Evolutionary conservation across 495 filamentous ascomycete genomes (phyloP).

Genomic region (Neurospora intermedia): DNA sequence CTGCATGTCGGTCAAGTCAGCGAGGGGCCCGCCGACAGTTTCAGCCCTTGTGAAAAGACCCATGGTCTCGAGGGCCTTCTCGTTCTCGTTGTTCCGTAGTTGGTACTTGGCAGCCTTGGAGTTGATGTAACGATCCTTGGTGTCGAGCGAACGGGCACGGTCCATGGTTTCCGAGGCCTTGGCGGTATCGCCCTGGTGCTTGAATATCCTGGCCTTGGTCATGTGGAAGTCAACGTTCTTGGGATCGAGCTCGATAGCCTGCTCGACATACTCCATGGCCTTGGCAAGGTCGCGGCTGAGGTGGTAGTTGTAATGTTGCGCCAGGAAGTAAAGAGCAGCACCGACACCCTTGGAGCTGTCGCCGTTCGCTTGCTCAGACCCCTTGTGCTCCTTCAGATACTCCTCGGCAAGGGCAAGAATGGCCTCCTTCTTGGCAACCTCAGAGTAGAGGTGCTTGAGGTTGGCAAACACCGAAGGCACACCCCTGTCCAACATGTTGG

Average conservation of each 20-base stretch:
- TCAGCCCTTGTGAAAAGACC: conserved; percentile 87
- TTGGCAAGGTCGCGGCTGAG: conserved; percentile 73
- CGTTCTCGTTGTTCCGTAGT: conserved; percentile 82
- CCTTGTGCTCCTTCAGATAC: conserved; percentile 49
- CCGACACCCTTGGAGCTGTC: conserved; percentile 56
- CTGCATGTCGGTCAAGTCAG: conserved; percentile 95
- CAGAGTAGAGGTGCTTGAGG: conserved; percentile 80
- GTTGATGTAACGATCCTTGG: conserved; percentile 93
- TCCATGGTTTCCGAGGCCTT: conserved; percentile 87
- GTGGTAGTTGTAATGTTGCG: conserved; percentile 92
- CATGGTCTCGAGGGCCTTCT: conserved; percentile 76
- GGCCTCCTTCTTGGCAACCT: conserved; percentile 60
- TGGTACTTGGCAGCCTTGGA: conserved; percentile 97
- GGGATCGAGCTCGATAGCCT: conserved; percentile 64
- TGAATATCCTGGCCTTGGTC: conserved; percentile 91
- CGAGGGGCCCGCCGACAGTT: conserved; percentile 73
- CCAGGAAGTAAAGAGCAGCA: conserved; percentile 81
- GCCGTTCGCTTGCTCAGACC: conserved; percentile 34
- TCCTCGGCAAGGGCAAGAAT: conserved; percentile 70
- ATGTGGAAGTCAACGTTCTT: conserved; percentile 85
- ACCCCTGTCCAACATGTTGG: conserved; percentile 86
- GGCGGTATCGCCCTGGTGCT: conserved; percentile 71
- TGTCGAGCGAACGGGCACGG: conserved; percentile 70
- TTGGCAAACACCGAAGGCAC: conserved; percentile 94
- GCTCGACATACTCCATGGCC: conserved; percentile 74